Base-by-base conservation (phyloP, 192 early-diverging fungal genomes). In the Kappamyces sp. region DNA sequence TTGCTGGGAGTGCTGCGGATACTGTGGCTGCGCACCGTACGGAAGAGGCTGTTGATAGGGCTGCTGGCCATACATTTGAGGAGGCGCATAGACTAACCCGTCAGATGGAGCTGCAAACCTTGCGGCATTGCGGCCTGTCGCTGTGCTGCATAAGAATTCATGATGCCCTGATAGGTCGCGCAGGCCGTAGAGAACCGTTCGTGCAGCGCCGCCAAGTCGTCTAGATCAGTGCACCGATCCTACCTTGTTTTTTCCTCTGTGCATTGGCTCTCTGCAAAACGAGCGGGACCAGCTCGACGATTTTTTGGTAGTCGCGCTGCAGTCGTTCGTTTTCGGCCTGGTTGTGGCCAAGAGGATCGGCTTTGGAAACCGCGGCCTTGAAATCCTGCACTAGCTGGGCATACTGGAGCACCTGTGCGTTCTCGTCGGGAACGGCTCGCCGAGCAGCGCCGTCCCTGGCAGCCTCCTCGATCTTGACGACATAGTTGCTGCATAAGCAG, bases 241-340 rank as follows among this genome's bases (percentile, higher is more conserved):
- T 72, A 78, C 90, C 90, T 77, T 90, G 92, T 66, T 90, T 92
- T 34, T 84, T 77, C 15, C 79, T 84, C 47, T 90, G 86, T 44
- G 84, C 84, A 58, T 94, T 91, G 54, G 95, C 82, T 37, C 93
- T 73, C 63, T 84, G 85, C 12, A 96, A 79, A 41, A 99, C 72
- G 71, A 90, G 88, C 1, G 93, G 92, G 43, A 92, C 70, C 54
- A 94, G 65, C n/a, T 87, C 73, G 49, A 94, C 64, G 5, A 92
- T 87, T 1, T 81, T 75, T 49, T 86, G 79, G 63, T 99, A 95
- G 8, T 87, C 67, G 7, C 78, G 73, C 64, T 71, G 90, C 12
- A 99, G 70, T 13, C 83, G 67, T 38, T 92, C 88, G 66, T 97
- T 97, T 51, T 94, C 94, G 32, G 87, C 85, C 33, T 93, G 82